These are phyloP conservation scores for Periconia sp. DNA, from an alignment of 2,329 filamentous ascomycete species.

Conservation along the genomic window DNA sequence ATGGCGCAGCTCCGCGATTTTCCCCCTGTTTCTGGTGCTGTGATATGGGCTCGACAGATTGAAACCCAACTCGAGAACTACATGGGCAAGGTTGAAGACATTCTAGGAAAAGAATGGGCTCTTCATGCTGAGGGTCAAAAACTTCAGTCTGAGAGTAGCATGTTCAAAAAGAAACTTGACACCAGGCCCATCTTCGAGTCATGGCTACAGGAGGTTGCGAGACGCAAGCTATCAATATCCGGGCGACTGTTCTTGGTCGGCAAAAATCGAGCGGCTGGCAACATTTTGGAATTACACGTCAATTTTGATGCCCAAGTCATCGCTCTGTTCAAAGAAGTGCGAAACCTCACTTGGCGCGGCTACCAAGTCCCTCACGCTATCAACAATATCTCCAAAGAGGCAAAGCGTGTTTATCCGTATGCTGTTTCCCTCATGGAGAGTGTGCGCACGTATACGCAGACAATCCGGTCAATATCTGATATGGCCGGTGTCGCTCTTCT, in stretches of 20 bases:
- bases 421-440: conserved; percentile 99
- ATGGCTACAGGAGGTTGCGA: conserved; percentile 88
- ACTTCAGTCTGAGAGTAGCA: conserved; percentile 83
- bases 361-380: conserved; percentile 93
- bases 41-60: conserved; percentile 97
- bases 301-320: conserved; percentile 99
- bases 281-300: conserved; percentile 82
- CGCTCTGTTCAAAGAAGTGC: conserved; percentile 96
- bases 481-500: conserved; percentile 88
- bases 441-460: conserved; percentile 90
- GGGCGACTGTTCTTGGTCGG: conserved; percentile 89
- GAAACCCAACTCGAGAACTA: conserved; percentile 93
- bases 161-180: conserved; percentile 95
- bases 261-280: conserved; percentile 86
- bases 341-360: conserved; percentile 92
- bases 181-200: conserved; percentile 92
- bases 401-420: conserved; percentile 97
- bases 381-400: conserved; percentile 95
- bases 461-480: conserved; percentile 76
- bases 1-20: conserved; percentile 98
- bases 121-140: conserved; percentile 94
- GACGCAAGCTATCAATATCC: conserved; percentile 86
- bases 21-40: conserved; percentile 92
- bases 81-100: conserved; percentile 99
- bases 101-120: conserved; percentile 92